Evolutionary conservation across 345 rosid species (phyloP).

Genomic region (Rhodamnia argentea): DNA sequence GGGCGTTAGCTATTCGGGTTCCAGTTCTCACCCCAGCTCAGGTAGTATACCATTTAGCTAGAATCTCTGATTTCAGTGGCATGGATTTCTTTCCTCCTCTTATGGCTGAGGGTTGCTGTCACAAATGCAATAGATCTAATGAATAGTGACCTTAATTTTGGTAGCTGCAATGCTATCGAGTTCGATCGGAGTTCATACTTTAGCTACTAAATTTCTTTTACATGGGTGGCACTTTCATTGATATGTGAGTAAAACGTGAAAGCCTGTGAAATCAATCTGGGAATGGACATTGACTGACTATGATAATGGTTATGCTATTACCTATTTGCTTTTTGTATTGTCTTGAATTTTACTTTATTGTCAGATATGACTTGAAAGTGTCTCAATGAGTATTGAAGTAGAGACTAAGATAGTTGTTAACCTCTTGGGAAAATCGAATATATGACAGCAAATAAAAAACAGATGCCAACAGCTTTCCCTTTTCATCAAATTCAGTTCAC

Average conservation of each 20-base stretch:
- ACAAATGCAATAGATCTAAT: background rate
- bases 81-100: background rate
- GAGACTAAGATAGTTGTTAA: background rate
- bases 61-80: background rate
- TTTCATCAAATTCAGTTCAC: background rate
- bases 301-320: background rate
- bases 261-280: background rate
- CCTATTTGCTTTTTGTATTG: background rate
- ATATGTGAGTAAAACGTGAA: background rate
- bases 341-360: background rate
- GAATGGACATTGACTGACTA: background rate
- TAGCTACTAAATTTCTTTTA: background rate
- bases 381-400: background rate
- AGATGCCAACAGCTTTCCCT: background rate
- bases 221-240: background rate
- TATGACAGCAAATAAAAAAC: background rate
- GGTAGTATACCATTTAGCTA: conserved; percentile 26
- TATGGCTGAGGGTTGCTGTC: background rate
- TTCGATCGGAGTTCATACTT: background rate
- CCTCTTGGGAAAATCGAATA: background rate
- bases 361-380: background rate
- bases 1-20: conserved; percentile 88
- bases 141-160: background rate
- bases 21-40: conserved; percentile 93
- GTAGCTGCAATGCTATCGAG: background rate